phyloP scores from a whole-genome alignment of 805 yeast species.

The Pichia phayaonensis region DNA sequence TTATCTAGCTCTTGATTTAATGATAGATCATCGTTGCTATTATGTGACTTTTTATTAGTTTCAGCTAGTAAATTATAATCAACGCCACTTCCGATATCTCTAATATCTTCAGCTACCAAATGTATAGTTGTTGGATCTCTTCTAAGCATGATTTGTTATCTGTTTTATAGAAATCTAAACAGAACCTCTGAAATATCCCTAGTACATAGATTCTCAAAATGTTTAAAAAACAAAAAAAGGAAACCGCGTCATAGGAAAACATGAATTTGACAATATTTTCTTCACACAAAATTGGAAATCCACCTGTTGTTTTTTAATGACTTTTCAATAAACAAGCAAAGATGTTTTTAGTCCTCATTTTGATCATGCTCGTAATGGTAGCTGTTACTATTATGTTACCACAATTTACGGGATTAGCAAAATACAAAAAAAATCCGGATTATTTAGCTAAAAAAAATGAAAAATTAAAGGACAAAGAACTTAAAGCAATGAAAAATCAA shows the following conservation, averaged over 20 bases:
- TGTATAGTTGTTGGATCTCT: constrained; percentile 64
- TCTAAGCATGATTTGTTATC: constrained; percentile 41
- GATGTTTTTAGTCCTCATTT: constrained; percentile 9
- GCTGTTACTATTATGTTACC: constrained; percentile 21
- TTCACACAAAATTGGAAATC: not conserved
- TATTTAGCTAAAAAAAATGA: constrained; percentile 9
- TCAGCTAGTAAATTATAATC: not conserved
- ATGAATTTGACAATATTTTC: not conserved
- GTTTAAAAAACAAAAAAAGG: not conserved
- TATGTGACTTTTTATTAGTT: not conserved
- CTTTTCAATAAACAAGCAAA: not conserved
- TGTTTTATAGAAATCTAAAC: too few species aligned
- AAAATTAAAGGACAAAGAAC: constrained; percentile 10
- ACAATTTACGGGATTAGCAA: constrained; percentile 22
- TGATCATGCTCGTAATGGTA: constrained; percentile 17
- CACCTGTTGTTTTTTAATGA: not conserved
- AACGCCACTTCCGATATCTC: constrained; percentile 23
- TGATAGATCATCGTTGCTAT: not conserved
- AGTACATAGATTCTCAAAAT: too few species aligned
- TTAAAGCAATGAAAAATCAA: constrained; percentile 1
- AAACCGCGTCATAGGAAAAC: not conserved
- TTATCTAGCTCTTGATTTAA: not conserved
- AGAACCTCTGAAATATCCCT: not conserved
- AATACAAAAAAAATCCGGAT: constrained; percentile 22
- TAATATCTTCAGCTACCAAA: constrained; percentile 61